Evolutionary conservation across 805 yeast species (phyloP).

Genomic region (Soucietia sequanensis): DNA sequence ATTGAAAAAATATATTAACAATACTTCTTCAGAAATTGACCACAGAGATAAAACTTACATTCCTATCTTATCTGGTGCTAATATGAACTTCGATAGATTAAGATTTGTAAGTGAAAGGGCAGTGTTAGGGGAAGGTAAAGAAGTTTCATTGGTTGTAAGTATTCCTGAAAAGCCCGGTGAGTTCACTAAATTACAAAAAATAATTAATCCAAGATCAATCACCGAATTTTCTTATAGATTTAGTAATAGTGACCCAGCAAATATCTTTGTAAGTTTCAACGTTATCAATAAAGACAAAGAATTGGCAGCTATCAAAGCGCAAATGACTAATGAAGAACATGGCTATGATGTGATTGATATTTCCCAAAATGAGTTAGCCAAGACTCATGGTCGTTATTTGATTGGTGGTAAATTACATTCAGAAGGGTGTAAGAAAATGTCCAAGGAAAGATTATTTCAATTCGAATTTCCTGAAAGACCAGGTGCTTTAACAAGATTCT

Average conservation of each 20-base stretch:
- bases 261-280: slow-evolving; percentile 83
- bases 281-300: slow-evolving; percentile 78
- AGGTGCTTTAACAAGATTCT: slow-evolving; percentile 83
- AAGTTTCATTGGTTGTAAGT: slow-evolving; percentile 84
- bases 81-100: slow-evolving; percentile 95
- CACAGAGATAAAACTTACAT: slow-evolving; percentile 71
- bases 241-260: slow-evolving; percentile 55
- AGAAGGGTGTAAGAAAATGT: slow-evolving; percentile 38
- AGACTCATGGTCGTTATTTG: slow-evolving; percentile 91
- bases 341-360: slow-evolving; percentile 69
- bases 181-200: slow-evolving; percentile 69
- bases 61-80: slow-evolving; percentile 92
- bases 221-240: slow-evolving; percentile 94
- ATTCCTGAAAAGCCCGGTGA: slow-evolving; percentile 95
- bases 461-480: slow-evolving; percentile 98
- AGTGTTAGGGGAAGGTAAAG: slow-evolving; percentile 96
- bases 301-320: slow-evolving; percentile 58
- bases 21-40: slow-evolving; percentile 61
- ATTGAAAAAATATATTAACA: slow-evolving; percentile 71
- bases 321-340: slow-evolving; percentile 63
- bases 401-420: slow-evolving; percentile 81
- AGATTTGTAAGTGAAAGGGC: slow-evolving; percentile 97
- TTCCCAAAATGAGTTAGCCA: slow-evolving; percentile 91
- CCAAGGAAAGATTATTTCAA: slow-evolving; percentile 72
- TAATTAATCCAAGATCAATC: slow-evolving; percentile 83